Conservation (phyloP, 768 basidiomycete species). For the Suillus luteus region DNA sequence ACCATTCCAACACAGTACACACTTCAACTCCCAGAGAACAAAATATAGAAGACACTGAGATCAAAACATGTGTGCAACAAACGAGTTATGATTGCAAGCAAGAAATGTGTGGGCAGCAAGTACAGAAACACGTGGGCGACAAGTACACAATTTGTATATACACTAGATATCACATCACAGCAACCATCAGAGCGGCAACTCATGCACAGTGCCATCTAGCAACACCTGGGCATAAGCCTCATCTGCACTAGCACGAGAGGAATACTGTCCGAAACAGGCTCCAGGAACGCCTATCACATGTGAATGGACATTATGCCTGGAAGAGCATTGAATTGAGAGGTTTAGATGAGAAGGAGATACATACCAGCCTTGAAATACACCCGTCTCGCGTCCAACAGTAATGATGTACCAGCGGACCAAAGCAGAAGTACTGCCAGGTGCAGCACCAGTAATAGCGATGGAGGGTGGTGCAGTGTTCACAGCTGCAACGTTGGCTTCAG, state of each 20-base stretch:
- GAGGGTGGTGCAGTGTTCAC: too few species aligned
- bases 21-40: not conserved
- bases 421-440: not conserved
- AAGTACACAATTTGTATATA: not conserved
- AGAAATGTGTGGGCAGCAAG: not conserved
- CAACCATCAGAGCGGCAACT: slow-evolving; percentile 1
- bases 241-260: not conserved
- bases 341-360: not conserved
- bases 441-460: too few species aligned
- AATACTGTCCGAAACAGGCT: not conserved
- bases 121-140: not conserved
- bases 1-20: not conserved
- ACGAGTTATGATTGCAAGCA: not conserved
- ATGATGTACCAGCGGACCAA: not conserved
- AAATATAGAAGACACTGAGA: too few species aligned
- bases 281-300: not conserved
- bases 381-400: not conserved
- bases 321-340: not conserved
- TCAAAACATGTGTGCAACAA: not conserved
- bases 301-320: not conserved
- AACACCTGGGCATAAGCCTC: not conserved
- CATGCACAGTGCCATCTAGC: not conserved
- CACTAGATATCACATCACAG: not conserved
- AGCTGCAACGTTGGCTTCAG: not conserved
- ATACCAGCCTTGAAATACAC: not conserved